Conservation (phyloP, 2,329 filamentous ascomycete genomes). For the Helminthosporium solani region DNA sequence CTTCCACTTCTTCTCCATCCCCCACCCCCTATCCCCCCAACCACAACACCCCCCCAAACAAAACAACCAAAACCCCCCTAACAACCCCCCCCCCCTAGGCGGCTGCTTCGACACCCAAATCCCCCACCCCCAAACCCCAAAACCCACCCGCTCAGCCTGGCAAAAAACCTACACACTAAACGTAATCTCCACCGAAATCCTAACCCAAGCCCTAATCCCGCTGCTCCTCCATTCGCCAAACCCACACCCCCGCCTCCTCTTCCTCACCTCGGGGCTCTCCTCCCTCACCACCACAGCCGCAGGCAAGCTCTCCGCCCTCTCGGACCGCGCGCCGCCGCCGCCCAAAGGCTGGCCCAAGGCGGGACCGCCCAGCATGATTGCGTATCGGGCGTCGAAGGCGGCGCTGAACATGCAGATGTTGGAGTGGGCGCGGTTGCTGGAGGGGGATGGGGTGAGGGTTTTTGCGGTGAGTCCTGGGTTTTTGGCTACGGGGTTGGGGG, state of each 20-base stretch:
- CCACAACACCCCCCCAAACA: too few relatives aligned
- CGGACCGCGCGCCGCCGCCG: conserved; percentile 17
- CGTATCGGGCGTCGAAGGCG: conserved; percentile 48
- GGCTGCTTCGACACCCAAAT: conserved; percentile 39
- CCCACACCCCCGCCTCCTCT: conserved; percentile 38
- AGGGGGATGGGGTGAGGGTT: conserved; percentile 51
- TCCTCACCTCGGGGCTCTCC: conserved; percentile 45
- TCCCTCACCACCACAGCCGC: conserved; percentile 36
- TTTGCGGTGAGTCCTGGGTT: conserved; percentile 51
- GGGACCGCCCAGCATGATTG: conserved; percentile 20
- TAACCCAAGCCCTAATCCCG: conserved; percentile 40
- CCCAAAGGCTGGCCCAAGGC: conserved; percentile 53
- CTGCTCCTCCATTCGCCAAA: conserved; percentile 42
- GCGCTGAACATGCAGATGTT: conserved; percentile 54
- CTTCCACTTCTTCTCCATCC: too few relatives aligned
- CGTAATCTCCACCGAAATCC: conserved; percentile 41
- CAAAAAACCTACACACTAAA: conserved; percentile 43
- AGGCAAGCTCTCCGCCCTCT: conserved; percentile 24
- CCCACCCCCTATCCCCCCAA: too few relatives aligned
- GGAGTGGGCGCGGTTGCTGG: conserved; percentile 48
- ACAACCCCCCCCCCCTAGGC: conserved; percentile 44
- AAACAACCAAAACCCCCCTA: conserved; percentile 10
- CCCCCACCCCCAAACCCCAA: conserved; percentile 42
- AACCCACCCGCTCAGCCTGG: conserved; percentile 44
- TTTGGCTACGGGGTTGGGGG: conserved; percentile 48